Conservation (phyloP, 1,284 basidiomycete genomes). For the Athelia sp. region DNA sequence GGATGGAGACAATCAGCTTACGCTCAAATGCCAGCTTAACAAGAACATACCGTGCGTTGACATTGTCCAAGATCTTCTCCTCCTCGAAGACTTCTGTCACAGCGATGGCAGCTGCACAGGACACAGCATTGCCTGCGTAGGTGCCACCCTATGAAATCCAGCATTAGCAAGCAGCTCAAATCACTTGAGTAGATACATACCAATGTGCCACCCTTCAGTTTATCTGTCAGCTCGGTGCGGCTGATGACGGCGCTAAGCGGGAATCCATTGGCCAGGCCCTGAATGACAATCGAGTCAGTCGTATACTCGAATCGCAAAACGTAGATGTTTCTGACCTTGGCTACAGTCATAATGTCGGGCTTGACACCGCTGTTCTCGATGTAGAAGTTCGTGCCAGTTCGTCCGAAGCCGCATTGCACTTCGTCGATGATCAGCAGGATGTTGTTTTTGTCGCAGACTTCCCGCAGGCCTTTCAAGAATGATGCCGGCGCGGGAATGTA, state of each 20-base stretch:
- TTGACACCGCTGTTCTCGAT: constrained; percentile 76
- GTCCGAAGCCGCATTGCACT: constrained; percentile 87
- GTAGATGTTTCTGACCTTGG: constrained; percentile 55
- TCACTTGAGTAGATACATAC: constrained; percentile 28
- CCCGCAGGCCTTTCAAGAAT: constrained; percentile 77
- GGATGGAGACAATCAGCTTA: constrained; percentile 2
- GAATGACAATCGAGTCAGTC: neutral
- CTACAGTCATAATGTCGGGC: constrained; percentile 87
- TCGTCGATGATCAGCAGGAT: constrained; percentile 85
- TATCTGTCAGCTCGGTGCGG: constrained; percentile 79
- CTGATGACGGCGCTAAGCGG: constrained; percentile 86
- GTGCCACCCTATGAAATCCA: constrained; percentile 65
- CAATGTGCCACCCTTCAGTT: constrained; percentile 77
- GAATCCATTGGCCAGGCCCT: constrained; percentile 93
- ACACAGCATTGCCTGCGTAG: constrained; percentile 86
- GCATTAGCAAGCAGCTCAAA: constrained; percentile 8
- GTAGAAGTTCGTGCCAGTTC: constrained; percentile 86
- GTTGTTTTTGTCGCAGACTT: constrained; percentile 82
- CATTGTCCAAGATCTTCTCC: constrained; percentile 78
- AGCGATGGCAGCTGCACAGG: constrained; percentile 84
- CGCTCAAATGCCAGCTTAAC: neutral
- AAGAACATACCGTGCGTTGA: constrained; percentile 53
- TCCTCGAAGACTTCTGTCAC: constrained; percentile 75
- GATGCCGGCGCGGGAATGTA: constrained; percentile 86
- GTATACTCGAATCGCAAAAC: constrained; percentile 5